Base-by-base conservation (phyloP, 805 yeast genomes). In the Saccharomycopsis sp. region DNA sequence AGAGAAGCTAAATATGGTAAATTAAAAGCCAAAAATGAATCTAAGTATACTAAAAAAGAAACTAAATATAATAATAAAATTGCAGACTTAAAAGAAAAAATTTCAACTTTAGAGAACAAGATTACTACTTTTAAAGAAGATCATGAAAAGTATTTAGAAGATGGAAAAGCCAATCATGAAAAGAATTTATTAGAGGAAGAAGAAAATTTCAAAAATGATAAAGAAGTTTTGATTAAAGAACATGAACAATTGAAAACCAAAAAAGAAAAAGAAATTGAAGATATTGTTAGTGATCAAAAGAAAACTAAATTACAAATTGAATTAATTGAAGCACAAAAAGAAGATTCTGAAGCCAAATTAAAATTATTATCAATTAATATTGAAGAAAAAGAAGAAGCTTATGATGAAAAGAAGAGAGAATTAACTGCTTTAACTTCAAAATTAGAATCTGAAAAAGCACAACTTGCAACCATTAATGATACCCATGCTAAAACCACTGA, bases 1-100 rank as follows among this genome's bases (percentile, higher is more conserved):
- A 45, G 42, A 32, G 41, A 39, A 10, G 34, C 29, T 10, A 45
- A 45, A 20, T 17, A 39, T 15, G 21, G 34, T 13, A 45, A 42
- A 32, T 19, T 45, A 15, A 35, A 42, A 18, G 41, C 39, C 12
- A 42, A 39, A 18, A 36, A 45, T 25, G 46, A 39, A n/a, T 21
- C 38, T 13, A 39, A 45, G 33, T 45, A 36, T 28, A n/a, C 20
- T n/a, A 36, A 39, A 18, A 29, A 36, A 21, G 42, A 45, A 26
- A 25, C 40, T 18, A 45, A 42, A 25, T 45, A 42, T 31, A 34
- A 45, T 14, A 25, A 19, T 20, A 36, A 45, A 23, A 45, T 45
- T 27, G 25, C 26, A 6, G 41, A 34, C n/a, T 37, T 42, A 32
- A 36, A 45, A 33, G 25, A 20, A n/a, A 36, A 42, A 28, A 36